These are phyloP conservation scores for Exophiala xenobiotica DNA, from an alignment of 2,329 filamentous ascomycete species.

Conservation along the genomic window DNA sequence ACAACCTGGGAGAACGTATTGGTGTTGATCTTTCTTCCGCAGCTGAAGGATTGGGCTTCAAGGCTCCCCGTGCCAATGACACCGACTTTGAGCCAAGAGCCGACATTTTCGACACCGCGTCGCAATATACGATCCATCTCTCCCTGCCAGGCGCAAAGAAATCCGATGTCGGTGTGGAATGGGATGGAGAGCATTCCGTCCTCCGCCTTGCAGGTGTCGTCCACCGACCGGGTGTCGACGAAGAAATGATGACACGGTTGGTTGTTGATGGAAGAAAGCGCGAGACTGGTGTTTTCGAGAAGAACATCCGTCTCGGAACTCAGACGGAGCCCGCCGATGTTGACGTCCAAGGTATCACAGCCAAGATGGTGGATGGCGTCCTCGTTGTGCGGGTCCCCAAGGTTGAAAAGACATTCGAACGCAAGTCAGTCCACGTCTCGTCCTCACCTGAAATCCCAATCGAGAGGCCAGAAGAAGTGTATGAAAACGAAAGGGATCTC, in stretches of 20 bases:
- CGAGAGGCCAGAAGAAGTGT: slow-evolving; percentile 33
- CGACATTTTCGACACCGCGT: slow-evolving; percentile 71
- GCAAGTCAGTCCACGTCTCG: slow-evolving; percentile 49
- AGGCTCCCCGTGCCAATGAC: slow-evolving; percentile 19
- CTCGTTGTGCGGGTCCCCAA: slow-evolving; percentile 76
- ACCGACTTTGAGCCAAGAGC: slow-evolving; percentile 40
- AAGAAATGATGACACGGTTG: slow-evolving; percentile 65
- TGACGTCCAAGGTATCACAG: slow-evolving; percentile 66
- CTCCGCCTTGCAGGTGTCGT: slow-evolving; percentile 71
- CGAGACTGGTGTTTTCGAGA: slow-evolving; percentile 71
- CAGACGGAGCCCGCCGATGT: slow-evolving; percentile 59
- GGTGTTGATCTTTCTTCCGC: slow-evolving; percentile 33
- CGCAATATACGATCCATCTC: slow-evolving; percentile 66
- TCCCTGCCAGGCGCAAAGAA: slow-evolving; percentile 77
- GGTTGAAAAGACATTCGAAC: slow-evolving; percentile 54
- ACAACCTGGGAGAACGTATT: slow-evolving; percentile 33
- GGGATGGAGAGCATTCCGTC: slow-evolving; percentile 66
- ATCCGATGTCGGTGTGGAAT: slow-evolving; percentile 73
- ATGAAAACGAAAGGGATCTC: slow-evolving; percentile 48
- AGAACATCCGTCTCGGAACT: slow-evolving; percentile 61
- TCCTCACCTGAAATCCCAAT: slow-evolving; percentile 12
- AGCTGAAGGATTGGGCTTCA: slow-evolving; percentile 31
- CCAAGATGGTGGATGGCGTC: slow-evolving; percentile 76
- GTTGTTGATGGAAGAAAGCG: slow-evolving; percentile 69
- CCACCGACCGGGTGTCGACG: slow-evolving; percentile 68